Conservation (phyloP, 768 basidiomycete species). For the Fistulinella prunicolor region DNA sequence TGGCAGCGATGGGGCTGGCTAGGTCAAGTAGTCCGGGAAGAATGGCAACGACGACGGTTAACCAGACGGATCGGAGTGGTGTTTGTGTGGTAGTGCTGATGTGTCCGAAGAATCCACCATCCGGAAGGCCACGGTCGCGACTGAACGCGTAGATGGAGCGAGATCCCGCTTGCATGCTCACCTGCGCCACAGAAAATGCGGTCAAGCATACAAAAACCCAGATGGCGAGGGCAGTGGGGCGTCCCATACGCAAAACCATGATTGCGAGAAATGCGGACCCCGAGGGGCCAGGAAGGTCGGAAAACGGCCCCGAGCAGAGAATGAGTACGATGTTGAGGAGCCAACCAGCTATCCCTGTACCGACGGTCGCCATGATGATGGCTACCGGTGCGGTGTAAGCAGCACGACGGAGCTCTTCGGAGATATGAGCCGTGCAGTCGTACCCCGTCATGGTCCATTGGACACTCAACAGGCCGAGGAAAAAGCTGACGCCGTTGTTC, state of each 20-base stretch:
- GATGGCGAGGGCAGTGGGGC: slow-evolving; percentile 45
- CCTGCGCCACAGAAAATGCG: slow-evolving; percentile 58
- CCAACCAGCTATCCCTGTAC: slow-evolving; percentile 55
- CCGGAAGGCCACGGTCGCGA: slow-evolving; percentile 52
- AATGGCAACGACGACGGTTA: slow-evolving; percentile 42
- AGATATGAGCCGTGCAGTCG: slow-evolving; percentile 25
- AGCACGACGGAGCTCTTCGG: slow-evolving; percentile 52
- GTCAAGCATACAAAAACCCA: slow-evolving; percentile 61
- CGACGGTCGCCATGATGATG: slow-evolving; percentile 44
- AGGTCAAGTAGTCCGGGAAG: slow-evolving; percentile 49
- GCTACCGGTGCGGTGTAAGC: slow-evolving; percentile 46
- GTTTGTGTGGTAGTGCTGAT: slow-evolving; percentile 47
- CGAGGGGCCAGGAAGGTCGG: slow-evolving; percentile 48
- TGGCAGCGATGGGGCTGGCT: slow-evolving; percentile 49
- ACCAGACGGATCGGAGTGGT: slow-evolving; percentile 55
- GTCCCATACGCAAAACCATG: slow-evolving; percentile 53
- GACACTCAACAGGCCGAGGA: slow-evolving; percentile 46
- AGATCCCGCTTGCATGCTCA: slow-evolving; percentile 51
- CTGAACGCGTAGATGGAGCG: slow-evolving; percentile 60
- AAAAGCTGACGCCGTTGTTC: slow-evolving; percentile 40
- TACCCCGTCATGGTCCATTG: slow-evolving; percentile 45
- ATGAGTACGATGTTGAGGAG: slow-evolving; percentile 62
- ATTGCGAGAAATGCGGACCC: slow-evolving; percentile 57
- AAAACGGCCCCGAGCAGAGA: slow-evolving; percentile 53
- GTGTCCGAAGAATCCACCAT: slow-evolving; percentile 54